Evolutionary conservation across 306 rosid species (phyloP).

Genomic region (Psophocarpus tetragonolobus): DNA sequence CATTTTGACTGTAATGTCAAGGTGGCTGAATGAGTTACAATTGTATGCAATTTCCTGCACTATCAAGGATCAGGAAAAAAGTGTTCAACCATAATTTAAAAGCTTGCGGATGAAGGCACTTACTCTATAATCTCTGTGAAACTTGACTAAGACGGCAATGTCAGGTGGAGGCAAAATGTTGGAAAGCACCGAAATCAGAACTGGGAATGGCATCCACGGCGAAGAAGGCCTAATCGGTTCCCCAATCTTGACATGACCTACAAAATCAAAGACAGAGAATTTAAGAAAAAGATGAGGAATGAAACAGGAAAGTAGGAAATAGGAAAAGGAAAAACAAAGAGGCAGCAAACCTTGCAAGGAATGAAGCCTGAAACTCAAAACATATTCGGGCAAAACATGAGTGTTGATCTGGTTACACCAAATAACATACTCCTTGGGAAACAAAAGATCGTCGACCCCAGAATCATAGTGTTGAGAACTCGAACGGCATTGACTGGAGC

Average conservation of each 20-base stretch:
- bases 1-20: too few relatives aligned
- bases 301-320: background rate
- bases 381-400: slow-evolving; percentile 70
- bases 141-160: slow-evolving; percentile 51
- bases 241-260: slow-evolving; percentile 45
- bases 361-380: slow-evolving; percentile 65
- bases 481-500: slow-evolving; percentile 57
- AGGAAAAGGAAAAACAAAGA: background rate
- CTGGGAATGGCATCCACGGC: slow-evolving; percentile 83
- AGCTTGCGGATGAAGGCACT: too few relatives aligned
- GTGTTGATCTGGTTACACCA: slow-evolving; percentile 79
- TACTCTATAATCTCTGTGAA: slow-evolving; percentile 57
- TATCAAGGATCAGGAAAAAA: too few relatives aligned
- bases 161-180: slow-evolving; percentile 54
- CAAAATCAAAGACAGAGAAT: slow-evolving; percentile 21
- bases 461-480: slow-evolving; percentile 71
- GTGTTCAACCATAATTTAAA: too few relatives aligned
- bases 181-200: slow-evolving; percentile 61
- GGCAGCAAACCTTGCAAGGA: slow-evolving; percentile 44
- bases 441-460: slow-evolving; percentile 56
- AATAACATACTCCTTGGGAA: slow-evolving; percentile 63
- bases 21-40: too few relatives aligned
- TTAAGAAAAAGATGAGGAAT: background rate
- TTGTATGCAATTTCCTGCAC: too few relatives aligned
- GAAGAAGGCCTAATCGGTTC: slow-evolving; percentile 63